Base-by-base conservation (phyloP, 805 yeast genomes). In the Peterozyma toletana region DNA sequence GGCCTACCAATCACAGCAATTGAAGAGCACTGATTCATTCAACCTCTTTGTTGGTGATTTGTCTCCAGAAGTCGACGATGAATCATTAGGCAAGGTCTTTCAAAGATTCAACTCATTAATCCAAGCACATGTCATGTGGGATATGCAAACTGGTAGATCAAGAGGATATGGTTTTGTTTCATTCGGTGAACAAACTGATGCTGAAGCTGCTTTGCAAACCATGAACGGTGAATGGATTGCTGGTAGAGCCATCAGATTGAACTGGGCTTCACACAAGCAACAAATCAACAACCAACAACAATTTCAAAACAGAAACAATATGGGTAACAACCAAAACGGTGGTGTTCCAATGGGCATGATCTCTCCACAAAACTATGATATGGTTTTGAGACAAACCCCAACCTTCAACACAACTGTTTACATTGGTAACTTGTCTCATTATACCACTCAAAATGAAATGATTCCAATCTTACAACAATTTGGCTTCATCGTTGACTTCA, bases 131-230 rank as follows among this genome's bases (percentile, higher is more conserved):
- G 75, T 91, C 52, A 91, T 91, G 99, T 77, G 91, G 53, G 97
- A 91, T 64, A 93, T 91, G 65, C 97, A 90, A 62, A 86, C 97
- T 4, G 97, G 98, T 47, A 79, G 95, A 58, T 88, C 96, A 2
- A 78, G 98, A 68, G 99, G 99, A 18, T 91, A 89, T 63, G 99
- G 99, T 1, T 91, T 91, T 63, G 89, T 91, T 50, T 91, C 99
- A 11, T 91, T 84, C 64, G 98, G 90, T 58, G 78, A 95, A 15
- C 95, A 96, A 17, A 89, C 84, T 39, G 96, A 96, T 11, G 96
- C 93, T 38, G 97, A 90, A 89, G 41, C 89, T 41, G 95, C 95
- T 29, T 66, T 86, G 50, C 73, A 71, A 45, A 63, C 80, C 29
- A 86, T 83, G 87, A 83, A 83, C 59, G 95, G 95, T 40, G 73